Evolutionary conservation across 805 yeast genomes (phyloP), one percentile per base, ranked within the genome.

Genomic region (Myxozyma monticola): DNA sequence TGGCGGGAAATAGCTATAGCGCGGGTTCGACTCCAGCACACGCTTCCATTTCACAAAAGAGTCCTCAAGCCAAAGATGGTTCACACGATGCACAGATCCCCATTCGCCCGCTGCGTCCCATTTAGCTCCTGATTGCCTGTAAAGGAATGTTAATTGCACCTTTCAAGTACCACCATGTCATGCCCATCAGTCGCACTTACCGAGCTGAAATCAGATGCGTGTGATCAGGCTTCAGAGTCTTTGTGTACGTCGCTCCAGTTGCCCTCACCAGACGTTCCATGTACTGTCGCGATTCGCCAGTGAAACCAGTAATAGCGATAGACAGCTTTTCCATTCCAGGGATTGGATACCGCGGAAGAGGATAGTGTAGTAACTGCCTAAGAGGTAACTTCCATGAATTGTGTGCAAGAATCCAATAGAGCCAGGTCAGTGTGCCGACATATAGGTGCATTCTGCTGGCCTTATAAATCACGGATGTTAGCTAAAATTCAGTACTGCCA

Each of bases 51-150:
- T 67, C 0, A 77, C 71, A 55, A 76, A 91, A 36, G 88, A 77
- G 47, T 86, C 90, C 62, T 91, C 98, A 12, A 91, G 68, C 99
- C 99, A 91, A 12, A 83, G 63, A 67, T 88, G 96, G 62, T 85
- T 89, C 0, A 87, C 82, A 1, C 84, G 72, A 26, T 75, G 74
- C 20, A 87, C 69, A 7, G 65, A 64, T 12, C 42, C 43, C 96
- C 96, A 89, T 54, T 76, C 75, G 30, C 71, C 64, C 0, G 93
- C 95, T 15, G 89, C 88, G 9, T 76, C 77, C 61, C 78, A 88
- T 68, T 91, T 91, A 48, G 76, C 78, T 1, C 99, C 97, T 14
- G 64, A 26, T 42, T 12, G n/a, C 26, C 9, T 28, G n/a, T n/a
- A n/a, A n/a, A n/a, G n/a, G n/a, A n/a, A n/a, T n/a, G n/a, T n/a